phyloP scores from a whole-genome alignment of 1,284 basidiomycete genomes.

The Singerocomus inundabilis region DNA sequence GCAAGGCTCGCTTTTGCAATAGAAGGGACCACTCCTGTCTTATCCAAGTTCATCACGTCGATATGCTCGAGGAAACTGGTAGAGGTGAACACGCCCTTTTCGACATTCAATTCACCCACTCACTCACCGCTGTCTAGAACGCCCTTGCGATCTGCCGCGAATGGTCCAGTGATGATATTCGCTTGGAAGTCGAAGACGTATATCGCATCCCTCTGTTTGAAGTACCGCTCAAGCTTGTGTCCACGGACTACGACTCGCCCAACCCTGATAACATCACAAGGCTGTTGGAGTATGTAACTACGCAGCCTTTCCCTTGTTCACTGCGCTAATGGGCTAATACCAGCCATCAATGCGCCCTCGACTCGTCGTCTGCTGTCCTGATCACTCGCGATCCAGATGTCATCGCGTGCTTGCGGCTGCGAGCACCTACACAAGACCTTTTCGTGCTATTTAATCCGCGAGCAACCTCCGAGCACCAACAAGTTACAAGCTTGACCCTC shows the following conservation, averaged over 20 bases:
- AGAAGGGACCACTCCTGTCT: slow-evolving; percentile 31
- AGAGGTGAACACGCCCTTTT: slow-evolving; percentile 35
- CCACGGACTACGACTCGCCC: slow-evolving; percentile 40
- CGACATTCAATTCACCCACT: neutral
- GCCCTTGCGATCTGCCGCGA: slow-evolving; percentile 46
- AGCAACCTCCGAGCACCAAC: slow-evolving; percentile 45
- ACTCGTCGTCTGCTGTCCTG: slow-evolving; percentile 41
- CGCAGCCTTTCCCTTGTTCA: neutral
- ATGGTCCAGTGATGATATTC: slow-evolving; percentile 46
- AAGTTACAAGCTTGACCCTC: slow-evolving; percentile 43
- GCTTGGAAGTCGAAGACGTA: slow-evolving; percentile 51
- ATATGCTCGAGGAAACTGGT: slow-evolving; percentile 39
- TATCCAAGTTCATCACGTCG: slow-evolving; percentile 35
- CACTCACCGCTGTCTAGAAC: slow-evolving; percentile 36
- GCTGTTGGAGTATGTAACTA: slow-evolving; percentile 42
- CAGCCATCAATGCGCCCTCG: slow-evolving; percentile 33
- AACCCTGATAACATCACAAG: slow-evolving; percentile 37
- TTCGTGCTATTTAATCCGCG: slow-evolving; percentile 64
- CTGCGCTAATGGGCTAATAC: neutral
- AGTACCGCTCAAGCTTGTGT: slow-evolving; percentile 39
- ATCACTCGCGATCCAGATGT: slow-evolving; percentile 64
- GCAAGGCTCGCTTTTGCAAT: slow-evolving; percentile 45
- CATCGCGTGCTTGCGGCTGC: slow-evolving; percentile 50
- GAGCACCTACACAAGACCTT: slow-evolving; percentile 32
- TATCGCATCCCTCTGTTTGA: slow-evolving; percentile 40